These are phyloP conservation scores for Nepenthes alata DNA, from an alignment of 179 eudicot genomes.

Conservation along the genomic window DNA sequence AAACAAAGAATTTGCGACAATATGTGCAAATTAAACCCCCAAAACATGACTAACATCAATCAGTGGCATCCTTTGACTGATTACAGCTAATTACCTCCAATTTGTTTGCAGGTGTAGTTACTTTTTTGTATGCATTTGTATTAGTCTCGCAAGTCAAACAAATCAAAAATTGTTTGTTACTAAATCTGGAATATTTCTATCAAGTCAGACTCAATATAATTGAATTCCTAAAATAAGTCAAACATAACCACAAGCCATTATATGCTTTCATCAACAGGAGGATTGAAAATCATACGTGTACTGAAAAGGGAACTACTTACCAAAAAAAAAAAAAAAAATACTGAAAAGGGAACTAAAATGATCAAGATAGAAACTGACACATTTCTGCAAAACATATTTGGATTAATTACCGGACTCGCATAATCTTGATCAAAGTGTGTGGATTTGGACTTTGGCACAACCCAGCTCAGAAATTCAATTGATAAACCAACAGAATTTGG, in stretches of 20 bases:
- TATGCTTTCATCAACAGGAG: neutral
- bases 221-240: neutral
- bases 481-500: neutral
- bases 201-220: neutral
- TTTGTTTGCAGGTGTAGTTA: too few relatives aligned
- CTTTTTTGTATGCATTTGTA: too few relatives aligned
- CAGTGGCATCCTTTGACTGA: too few relatives aligned
- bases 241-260: neutral
- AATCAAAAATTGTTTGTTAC: neutral
- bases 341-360: neutral
- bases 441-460: neutral
- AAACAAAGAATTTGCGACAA: too few relatives aligned
- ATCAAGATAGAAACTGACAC: too few relatives aligned
- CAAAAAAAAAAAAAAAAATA: neutral
- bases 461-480: neutral
- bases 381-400: neutral
- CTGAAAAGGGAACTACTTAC: too few relatives aligned
- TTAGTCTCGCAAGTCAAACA: too few relatives aligned
- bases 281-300: neutral
- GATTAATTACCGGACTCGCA: neutral
- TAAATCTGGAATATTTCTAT: neutral
- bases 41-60: too few relatives aligned
- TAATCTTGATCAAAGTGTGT: slow-evolving; percentile 1
- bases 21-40: too few relatives aligned
- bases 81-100: too few relatives aligned